phyloP scores from a whole-genome alignment of 768 basidiomycete genomes.

The Candolleomyces eurysporus region DNA sequence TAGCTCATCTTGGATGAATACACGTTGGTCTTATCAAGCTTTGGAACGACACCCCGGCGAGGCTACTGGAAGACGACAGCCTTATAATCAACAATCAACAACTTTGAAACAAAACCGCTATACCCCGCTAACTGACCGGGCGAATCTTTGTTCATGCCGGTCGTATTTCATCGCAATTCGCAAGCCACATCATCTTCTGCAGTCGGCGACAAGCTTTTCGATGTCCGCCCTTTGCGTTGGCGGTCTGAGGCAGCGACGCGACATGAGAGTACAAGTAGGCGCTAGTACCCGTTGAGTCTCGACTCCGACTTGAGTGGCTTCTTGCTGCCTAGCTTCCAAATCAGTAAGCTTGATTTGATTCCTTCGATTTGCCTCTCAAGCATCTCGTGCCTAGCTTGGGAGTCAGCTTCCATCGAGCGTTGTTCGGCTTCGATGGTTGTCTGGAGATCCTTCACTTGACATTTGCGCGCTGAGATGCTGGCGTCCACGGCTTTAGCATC shows the following conservation, averaged over 20 bases:
- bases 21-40: too few relatives aligned
- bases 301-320: constrained; percentile 31
- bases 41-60: too few relatives aligned
- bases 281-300: constrained; percentile 19
- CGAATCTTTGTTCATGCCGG: too few relatives aligned
- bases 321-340: constrained; percentile 36
- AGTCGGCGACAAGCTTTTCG: too few relatives aligned
- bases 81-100: background rate
- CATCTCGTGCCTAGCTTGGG: constrained; percentile 62
- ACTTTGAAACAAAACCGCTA: background rate
- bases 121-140: background rate
- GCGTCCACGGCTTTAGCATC: constrained; percentile 51
- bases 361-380: constrained; percentile 48
- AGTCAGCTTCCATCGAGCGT: constrained; percentile 50
- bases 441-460: constrained; percentile 37
- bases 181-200: too few relatives aligned
- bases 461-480: constrained; percentile 30
- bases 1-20: too few relatives aligned
- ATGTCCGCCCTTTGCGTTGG: too few relatives aligned
- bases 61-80: too few relatives aligned
- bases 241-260: too few relatives aligned
- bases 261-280: too few relatives aligned
- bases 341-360: constrained; percentile 35
- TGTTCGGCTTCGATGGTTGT: constrained; percentile 53
- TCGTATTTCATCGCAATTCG: too few relatives aligned